Conservation (phyloP, 306 rosid species). For the Datisca glomerata region DNA sequence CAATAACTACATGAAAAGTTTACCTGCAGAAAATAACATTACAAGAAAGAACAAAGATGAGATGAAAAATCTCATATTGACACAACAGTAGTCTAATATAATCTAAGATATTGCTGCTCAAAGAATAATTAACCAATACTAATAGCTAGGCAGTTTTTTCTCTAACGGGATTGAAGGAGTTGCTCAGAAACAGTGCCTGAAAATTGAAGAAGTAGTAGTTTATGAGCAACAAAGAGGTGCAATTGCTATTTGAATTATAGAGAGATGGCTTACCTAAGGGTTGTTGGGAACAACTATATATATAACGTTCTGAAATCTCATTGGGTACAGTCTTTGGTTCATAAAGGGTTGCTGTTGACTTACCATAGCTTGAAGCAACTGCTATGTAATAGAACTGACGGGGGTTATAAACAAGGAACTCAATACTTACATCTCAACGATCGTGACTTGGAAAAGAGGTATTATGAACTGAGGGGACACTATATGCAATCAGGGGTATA, state of each 20-base stretch:
- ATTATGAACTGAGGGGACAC: too few relatives aligned
- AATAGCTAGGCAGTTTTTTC: too few relatives aligned
- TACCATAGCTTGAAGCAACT: constrained; percentile 72
- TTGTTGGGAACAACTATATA: constrained; percentile 22
- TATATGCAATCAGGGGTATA: too few relatives aligned
- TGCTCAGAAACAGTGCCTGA: too few relatives aligned
- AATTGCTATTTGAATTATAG: too few relatives aligned
- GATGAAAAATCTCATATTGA: constrained; percentile 36
- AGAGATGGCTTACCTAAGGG: constrained; percentile 46
- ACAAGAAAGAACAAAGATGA: constrained; percentile 33
- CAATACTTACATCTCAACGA: constrained; percentile 42
- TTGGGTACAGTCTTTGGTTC: constrained; percentile 6
- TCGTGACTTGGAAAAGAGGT: too few relatives aligned
- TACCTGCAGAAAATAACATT: constrained; percentile 47
- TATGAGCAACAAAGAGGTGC: constrained; percentile 11
- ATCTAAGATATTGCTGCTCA: constrained; percentile 4
- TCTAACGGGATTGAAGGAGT: too few relatives aligned
- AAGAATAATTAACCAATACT: too few relatives aligned
- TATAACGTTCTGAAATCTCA: constrained; percentile 12
- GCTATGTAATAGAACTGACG: constrained; percentile 23
- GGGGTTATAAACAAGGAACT: constrained; percentile 15
- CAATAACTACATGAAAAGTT: background rate
- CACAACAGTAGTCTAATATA: constrained; percentile 1
- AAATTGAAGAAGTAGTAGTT: constrained; percentile 9
- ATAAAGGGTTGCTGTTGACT: constrained; percentile 23